These are phyloP conservation scores for Saussurea involucrata DNA, from an alignment of 129 eudicot species.

Conservation along the genomic window DNA sequence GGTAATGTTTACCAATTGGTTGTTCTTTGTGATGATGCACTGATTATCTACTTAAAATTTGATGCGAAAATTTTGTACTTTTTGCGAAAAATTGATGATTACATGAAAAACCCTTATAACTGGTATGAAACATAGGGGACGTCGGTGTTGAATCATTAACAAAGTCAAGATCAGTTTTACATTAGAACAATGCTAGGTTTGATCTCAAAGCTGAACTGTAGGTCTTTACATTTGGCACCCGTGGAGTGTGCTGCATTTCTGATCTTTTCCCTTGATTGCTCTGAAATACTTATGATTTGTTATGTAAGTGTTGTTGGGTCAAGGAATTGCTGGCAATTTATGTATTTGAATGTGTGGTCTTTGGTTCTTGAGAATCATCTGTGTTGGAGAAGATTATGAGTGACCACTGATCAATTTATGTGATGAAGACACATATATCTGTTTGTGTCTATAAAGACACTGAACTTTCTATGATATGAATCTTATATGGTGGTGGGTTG, in stretches of 20 bases:
- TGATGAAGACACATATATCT: neutral
- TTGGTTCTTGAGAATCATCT: slow-evolving; percentile 3
- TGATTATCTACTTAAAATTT: neutral
- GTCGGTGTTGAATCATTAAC: neutral
- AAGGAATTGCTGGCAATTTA: slow-evolving; percentile 1
- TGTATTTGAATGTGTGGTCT: neutral
- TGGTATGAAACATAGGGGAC: neutral
- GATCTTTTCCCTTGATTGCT: slow-evolving; percentile 2
- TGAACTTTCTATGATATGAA: slow-evolving; percentile 1
- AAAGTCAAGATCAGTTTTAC: neutral
- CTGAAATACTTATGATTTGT: neutral
- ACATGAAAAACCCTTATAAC: neutral
- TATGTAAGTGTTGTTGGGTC: neutral
- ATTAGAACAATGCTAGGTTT: slow-evolving; percentile 13
- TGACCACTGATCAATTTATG: neutral
- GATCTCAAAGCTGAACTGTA: neutral
- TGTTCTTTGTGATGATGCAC: too few relatives aligned
- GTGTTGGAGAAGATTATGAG: neutral
- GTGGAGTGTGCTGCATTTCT: neutral
- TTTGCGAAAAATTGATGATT: neutral
- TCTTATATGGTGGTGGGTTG: neutral
- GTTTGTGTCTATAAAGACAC: neutral
- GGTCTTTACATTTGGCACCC: neutral
- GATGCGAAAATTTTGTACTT: neutral
- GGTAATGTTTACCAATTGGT: too few relatives aligned